Conservation (phyloP, 2,329 filamentous ascomycete genomes). For the Colletotrichum truncatum region DNA sequence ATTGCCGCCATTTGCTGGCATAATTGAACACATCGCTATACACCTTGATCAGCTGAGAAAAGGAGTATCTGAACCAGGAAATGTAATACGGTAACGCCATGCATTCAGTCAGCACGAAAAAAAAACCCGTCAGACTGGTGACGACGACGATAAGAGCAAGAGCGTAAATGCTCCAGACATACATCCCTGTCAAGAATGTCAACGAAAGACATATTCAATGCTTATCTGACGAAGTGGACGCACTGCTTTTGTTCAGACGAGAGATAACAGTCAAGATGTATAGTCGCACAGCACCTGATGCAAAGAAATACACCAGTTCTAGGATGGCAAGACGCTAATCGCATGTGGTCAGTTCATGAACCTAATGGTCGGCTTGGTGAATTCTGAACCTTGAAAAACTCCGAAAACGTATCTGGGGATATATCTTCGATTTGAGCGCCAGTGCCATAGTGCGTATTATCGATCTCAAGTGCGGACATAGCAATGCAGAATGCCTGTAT, state of each 20-base stretch:
- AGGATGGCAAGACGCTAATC: slow-evolving; percentile 13
- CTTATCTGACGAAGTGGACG: neutral
- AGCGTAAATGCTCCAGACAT: slow-evolving; percentile 20
- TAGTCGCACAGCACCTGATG: slow-evolving; percentile 41
- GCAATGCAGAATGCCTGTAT: slow-evolving; percentile 6
- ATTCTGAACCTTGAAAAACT: slow-evolving; percentile 10
- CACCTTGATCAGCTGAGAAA: neutral
- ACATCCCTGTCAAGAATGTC: neutral
- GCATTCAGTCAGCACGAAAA: slow-evolving; percentile 34
- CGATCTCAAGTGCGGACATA: slow-evolving; percentile 23
- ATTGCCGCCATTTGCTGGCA: slow-evolving; percentile 32
- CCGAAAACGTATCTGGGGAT: neutral
- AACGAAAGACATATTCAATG: neutral
- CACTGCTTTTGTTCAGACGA: slow-evolving; percentile 45
- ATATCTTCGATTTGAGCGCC: slow-evolving; percentile 19
- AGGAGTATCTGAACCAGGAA: too few species aligned
- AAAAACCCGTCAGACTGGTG: slow-evolving; percentile 32
- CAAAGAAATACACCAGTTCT: slow-evolving; percentile 40
- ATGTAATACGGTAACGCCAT: slow-evolving; percentile 26
- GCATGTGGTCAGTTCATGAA: neutral
- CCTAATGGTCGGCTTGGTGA: too few species aligned
- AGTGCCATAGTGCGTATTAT: slow-evolving; percentile 20
- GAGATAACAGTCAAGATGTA: slow-evolving; percentile 45
- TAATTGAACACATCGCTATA: slow-evolving; percentile 23
- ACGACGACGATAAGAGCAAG: slow-evolving; percentile 28